Base-by-base conservation (phyloP, 2,329 filamentous ascomycete species). In the Pseudogymnoascus sp. region DNA sequence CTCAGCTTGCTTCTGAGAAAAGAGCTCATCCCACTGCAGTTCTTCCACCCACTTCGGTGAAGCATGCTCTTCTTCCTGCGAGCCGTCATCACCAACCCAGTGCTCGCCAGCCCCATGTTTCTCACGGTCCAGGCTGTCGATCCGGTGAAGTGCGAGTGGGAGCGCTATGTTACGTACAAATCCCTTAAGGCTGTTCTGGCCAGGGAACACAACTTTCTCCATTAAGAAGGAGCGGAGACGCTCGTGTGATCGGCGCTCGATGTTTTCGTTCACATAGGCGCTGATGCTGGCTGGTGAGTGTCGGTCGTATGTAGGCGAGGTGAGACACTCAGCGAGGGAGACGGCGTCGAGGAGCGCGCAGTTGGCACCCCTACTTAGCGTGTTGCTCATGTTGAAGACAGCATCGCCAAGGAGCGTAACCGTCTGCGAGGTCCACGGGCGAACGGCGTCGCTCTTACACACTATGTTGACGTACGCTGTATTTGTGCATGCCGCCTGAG, bases 341-440 rank as follows among this genome's bases (percentile, higher is more conserved):
- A 70, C 53, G 1, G 70, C 69, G 37, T 72, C 70, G n/a, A 70
- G 67, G 8, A 72, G 53, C 2, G 70, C 70, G 59, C 69, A 71
- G 35, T 72, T 72, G 2, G 69, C 69, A 16, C 70, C 70, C 61
- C 70, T 70, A 2, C 68, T 67, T 11, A 72, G 63, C 61, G 68
- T 71, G 0, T 68, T 72, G 14, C 67, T 66, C 29, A 72, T 72
- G 59, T 70, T 71, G 38, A 71, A 69, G 11, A 71, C 68, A 8
- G 69, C 64, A 65, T 71, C 70, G 1, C 70, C 70, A 31, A 72
- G 65, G 33, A 71, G 61, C 2, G 69, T 72, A 6, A 71, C 66
- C 24, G n/a, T 47, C 13, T 63, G 65, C 2, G 65, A 65, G 24
- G 68, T 65, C 70, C 70, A 72, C 3, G 60, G 40, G 24, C 67